Conservation (phyloP, 768 basidiomycete species). For the Boletus bicolor region DNA sequence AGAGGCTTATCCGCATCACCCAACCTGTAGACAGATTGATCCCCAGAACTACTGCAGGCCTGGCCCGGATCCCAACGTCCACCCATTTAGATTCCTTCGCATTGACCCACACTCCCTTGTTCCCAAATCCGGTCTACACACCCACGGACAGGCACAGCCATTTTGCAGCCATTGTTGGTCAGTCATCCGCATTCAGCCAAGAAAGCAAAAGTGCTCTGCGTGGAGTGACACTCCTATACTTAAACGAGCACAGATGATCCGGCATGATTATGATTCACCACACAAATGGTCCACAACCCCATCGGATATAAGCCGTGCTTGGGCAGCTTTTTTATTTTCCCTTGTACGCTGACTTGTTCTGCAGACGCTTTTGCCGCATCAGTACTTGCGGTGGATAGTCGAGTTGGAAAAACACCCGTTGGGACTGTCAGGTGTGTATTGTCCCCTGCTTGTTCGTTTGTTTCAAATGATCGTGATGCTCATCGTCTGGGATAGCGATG, state of each 20-base stretch:
- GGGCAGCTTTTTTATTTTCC: neutral
- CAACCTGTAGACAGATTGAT: neutral
- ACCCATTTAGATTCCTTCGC: neutral
- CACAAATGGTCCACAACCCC: neutral
- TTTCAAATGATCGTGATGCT: neutral
- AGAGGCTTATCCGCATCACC: neutral
- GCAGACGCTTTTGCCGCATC: neutral
- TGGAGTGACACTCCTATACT: conserved; percentile 7
- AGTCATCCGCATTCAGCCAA: conserved; percentile 11
- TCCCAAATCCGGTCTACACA: conserved; percentile 4
- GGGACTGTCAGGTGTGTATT: neutral
- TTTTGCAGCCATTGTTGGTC: neutral
- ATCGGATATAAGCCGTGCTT: conserved; percentile 11
- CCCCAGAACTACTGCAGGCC: no score
- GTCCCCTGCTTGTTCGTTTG: no score
- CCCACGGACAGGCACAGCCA: neutral
- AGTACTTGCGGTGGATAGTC: neutral
- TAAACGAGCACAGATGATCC: neutral
- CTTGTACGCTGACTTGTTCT: neutral
- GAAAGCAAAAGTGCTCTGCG: conserved; percentile 8
- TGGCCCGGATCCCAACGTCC: neutral
- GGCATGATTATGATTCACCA: conserved; percentile 11
- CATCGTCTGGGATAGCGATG: conserved; percentile 15
- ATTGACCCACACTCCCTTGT: neutral
- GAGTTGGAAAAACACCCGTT: no score